Evolutionary conservation across 148 eudicot genomes (phyloP).

Genomic region (Spergularia bocconei): DNA sequence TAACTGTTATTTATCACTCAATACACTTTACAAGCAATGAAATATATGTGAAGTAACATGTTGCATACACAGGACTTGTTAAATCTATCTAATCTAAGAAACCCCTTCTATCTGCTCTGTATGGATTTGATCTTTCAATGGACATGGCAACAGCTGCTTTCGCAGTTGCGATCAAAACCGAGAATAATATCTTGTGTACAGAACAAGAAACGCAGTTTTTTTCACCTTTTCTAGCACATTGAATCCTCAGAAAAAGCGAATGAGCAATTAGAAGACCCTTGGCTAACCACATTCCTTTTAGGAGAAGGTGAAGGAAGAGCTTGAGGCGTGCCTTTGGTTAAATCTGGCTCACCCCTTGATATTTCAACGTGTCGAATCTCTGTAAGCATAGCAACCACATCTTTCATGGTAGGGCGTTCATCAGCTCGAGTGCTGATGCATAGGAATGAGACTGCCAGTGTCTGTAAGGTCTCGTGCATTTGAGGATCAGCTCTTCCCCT

Average conservation of each 20-base stretch:
- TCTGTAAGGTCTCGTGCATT: slow-evolving; percentile 92
- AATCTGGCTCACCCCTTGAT: slow-evolving; percentile 44
- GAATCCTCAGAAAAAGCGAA: slow-evolving; percentile 89
- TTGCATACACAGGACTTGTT: background rate
- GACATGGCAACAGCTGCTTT: slow-evolving; percentile 16
- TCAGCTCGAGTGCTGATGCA: slow-evolving; percentile 63
- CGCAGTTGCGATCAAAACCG: background rate
- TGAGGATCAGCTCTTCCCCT: slow-evolving; percentile 89
- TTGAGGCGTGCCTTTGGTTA: slow-evolving; percentile 42
- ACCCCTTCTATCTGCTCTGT: slow-evolving; percentile 26
- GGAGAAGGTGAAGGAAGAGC: slow-evolving; percentile 46
- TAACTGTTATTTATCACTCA: slow-evolving; percentile 18
- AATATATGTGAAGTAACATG: slow-evolving; percentile 8
- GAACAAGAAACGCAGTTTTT: slow-evolving; percentile 7
- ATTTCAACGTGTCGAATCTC: slow-evolving; percentile 73
- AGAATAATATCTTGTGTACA: slow-evolving; percentile 21
- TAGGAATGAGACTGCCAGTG: slow-evolving; percentile 81
- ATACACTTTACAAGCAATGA: slow-evolving; percentile 23
- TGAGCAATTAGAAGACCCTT: slow-evolving; percentile 85
- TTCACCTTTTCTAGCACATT: slow-evolving; percentile 25
- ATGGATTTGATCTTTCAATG: slow-evolving; percentile 7
- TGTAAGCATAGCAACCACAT: slow-evolving; percentile 87
- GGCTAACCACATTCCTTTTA: slow-evolving; percentile 41
- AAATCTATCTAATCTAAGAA: slow-evolving; percentile 21
- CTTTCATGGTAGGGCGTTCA: slow-evolving; percentile 94